Evolutionary conservation across 2,329 filamentous ascomycete genomes (phyloP).

Genomic region (Chaetomium olivaceum): DNA sequence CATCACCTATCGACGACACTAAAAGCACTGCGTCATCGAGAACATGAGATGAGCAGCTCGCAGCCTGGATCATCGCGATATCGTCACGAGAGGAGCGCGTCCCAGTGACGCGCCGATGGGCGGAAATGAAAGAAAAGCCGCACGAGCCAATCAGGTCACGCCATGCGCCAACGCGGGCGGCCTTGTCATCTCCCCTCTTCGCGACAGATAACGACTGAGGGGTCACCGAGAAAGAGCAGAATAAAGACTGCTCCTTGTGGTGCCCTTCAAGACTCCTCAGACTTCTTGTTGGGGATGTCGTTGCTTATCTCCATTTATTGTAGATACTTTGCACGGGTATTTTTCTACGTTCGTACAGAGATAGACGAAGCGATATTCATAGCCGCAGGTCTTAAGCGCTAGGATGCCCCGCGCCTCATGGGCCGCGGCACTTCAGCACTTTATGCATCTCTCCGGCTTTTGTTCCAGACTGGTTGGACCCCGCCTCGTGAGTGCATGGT

Average conservation of each 20-base stretch:
- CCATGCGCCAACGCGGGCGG: not conserved
- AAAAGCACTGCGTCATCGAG: not conserved
- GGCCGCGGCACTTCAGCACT: slow-evolving; percentile 20
- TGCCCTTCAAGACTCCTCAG: not conserved
- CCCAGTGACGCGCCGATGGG: not conserved
- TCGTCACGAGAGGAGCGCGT: not conserved
- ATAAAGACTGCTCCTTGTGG: not conserved
- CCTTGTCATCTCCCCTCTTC: not conserved
- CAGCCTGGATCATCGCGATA: not conserved
- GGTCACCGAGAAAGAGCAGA: not conserved
- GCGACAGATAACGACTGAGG: not conserved
- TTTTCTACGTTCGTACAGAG: not conserved
- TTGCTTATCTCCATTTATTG: not conserved
- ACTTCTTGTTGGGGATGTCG: not conserved
- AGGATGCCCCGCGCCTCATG: slow-evolving; percentile 17
- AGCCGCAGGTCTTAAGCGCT: slow-evolving; percentile 14
- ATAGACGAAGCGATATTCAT: slow-evolving; percentile 10
- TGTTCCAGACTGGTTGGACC: slow-evolving; percentile 13
- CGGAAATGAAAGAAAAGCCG: not conserved
- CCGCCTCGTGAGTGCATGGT: slow-evolving; percentile 1
- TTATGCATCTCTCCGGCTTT: slow-evolving; percentile 26
- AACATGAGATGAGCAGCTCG: not conserved
- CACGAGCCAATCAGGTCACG: slow-evolving; percentile 5
- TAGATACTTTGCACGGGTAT: not conserved
- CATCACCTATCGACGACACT: not conserved